Evolutionary conservation across 1,284 basidiomycete species (phyloP), one percentile per base, ranked within the genome.

Genomic region (Boletus smithii): DNA sequence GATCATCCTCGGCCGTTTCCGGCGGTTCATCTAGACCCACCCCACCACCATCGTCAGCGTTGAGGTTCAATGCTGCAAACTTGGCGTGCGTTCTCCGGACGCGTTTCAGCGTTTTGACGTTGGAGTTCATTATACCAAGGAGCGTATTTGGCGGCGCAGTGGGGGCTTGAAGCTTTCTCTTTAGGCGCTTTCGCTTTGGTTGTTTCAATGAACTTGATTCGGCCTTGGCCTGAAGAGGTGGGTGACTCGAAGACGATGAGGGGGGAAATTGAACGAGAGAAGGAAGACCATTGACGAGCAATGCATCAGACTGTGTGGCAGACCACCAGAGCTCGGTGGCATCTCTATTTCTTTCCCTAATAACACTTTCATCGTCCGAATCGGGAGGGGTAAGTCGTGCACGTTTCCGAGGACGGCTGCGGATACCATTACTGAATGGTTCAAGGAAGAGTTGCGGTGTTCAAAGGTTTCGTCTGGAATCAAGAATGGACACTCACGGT

Each of bases 241-340:
- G 47, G 39, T 37, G 50, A 42, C 26, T 49, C 27, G 32, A 44
- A 33, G 53, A 65, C n/a, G 49, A 56, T 23, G 48, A 57, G 69
- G 41, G 69, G 73, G 14, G 74, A 73, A 22, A 75, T 56, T 56
- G 74, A 4, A 71, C 73, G 31, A 84, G 75, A 6, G 66, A 63
- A 10, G 87, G 85, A 18, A 89, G 69, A 3, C 83, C 84, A 51
- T 84, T 86, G 16, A 73, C 76, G 26, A 88, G 66, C 27, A 89
- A 70, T 5, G 69, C 59, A 51, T 85, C 79, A 1, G 77, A 80
- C 55, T 80, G 79, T 44, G 80, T 73, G 6, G 80, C 84, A 29
- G 76, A 72, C 87, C 87, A 90, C 88, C 88, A 90, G 6, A 86
- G 66, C 26, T 83, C 78, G 9, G 75, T 68, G 4, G 74, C 60